Conservation (phyloP, 169 alveolate genomes). For the Eimeria praecox region DNA sequence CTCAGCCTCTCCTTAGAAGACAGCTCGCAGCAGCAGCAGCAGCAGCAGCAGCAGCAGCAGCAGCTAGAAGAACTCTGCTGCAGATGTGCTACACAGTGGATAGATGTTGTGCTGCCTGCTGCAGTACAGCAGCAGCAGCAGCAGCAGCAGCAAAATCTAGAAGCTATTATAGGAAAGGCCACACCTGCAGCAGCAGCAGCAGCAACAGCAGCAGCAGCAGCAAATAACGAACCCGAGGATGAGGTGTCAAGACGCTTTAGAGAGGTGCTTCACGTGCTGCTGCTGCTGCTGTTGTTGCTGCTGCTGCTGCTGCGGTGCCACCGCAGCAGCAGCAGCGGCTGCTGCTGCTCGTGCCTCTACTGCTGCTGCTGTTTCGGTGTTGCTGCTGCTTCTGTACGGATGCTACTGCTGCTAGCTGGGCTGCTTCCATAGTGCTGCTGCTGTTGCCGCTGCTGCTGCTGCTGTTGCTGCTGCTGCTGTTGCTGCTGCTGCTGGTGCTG, state of each 20-base stretch:
- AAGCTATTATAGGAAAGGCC: not conserved
- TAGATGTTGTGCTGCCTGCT: conserved; percentile 19
- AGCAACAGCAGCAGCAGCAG: conserved; percentile 16
- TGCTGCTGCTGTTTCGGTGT: no score
- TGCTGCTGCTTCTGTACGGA: not conserved
- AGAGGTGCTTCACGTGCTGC: conserved; percentile 12
- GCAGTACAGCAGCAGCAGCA: conserved; percentile 37
- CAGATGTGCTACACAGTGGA: conserved; percentile 33
- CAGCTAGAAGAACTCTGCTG: conserved; percentile 44
- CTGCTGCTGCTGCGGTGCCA: no score
- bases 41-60: conserved; percentile 62
- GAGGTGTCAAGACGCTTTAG: conserved; percentile 6
- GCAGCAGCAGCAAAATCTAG: conserved; percentile 53
- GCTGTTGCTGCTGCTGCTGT: not conserved
- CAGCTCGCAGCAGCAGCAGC: conserved; percentile 50
- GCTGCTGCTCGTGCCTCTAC: no score
- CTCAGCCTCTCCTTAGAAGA: conserved; percentile 42
- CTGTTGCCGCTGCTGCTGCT: conserved; percentile 7
- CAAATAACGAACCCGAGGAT: not conserved
- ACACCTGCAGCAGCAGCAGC: conserved; percentile 46
- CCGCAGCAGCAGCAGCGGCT: no score
- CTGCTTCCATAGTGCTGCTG: no score
- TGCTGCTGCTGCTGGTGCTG: conserved; percentile 20
- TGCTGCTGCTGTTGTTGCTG: conserved; percentile 1
- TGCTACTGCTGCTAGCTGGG: no score